phyloP scores from a whole-genome alignment of 2,329 filamentous ascomycete genomes.

The Ceratocystis destructans region DNA sequence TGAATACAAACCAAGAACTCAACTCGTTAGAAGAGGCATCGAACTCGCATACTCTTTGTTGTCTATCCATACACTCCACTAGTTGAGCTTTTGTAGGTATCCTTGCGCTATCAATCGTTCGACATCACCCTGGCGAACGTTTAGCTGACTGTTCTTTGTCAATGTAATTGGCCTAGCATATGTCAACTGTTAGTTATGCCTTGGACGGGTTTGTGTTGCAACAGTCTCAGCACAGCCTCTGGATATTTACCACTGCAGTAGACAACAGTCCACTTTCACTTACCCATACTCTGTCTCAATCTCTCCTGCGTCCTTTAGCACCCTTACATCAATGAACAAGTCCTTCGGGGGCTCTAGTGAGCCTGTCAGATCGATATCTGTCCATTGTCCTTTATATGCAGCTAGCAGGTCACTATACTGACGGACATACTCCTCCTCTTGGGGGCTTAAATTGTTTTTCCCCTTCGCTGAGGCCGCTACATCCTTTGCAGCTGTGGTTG shows the following conservation, averaged over 20 bases:
- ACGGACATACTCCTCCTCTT: conserved; percentile 91
- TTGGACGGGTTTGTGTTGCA: too few relatives aligned
- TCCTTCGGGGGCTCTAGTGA: conserved; percentile 88
- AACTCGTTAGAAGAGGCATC: background rate
- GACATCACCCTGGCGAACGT: conserved; percentile 88
- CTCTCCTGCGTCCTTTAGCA: conserved; percentile 91
- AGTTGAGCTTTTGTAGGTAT: conserved; percentile 81
- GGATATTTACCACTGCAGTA: too few relatives aligned
- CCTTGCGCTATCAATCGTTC: conserved; percentile 88
- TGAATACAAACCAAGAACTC: background rate
- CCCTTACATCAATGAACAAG: conserved; percentile 90
- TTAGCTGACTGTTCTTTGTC: conserved; percentile 97
- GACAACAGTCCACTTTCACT: conserved; percentile 25
- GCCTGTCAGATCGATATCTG: conserved; percentile 88
- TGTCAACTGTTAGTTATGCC: conserved; percentile 17
- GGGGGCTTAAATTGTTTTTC: conserved; percentile 68
- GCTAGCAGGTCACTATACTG: conserved; percentile 84
- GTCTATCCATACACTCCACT: conserved; percentile 21
- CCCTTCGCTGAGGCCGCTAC: background rate
- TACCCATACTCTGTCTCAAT: conserved; percentile 99
- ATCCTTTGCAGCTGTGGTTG: conserved; percentile 19
- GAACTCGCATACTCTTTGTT: background rate
- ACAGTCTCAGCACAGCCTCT: background rate
- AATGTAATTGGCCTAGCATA: conserved; percentile 68
- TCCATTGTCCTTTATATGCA: conserved; percentile 98